Evolutionary conservation across 768 basidiomycete species (phyloP), one percentile per base, ranked within the genome.

Genomic region (Suillus subalutaceus): DNA sequence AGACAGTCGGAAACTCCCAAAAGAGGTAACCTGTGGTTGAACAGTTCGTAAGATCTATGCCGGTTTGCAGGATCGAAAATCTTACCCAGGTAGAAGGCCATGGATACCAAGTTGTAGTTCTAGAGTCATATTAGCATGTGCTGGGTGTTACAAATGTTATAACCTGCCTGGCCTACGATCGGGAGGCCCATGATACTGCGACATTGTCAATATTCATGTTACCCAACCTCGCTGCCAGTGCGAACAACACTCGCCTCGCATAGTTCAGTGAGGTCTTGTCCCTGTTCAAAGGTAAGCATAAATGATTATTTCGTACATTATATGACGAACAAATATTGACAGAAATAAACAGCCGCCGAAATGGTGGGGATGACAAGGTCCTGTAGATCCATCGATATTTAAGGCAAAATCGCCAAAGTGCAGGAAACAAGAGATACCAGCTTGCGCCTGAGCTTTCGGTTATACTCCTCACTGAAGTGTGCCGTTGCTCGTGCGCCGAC

Each of bases 211-310:
- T 41, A 59, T 32, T 52, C 13, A 37, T 20, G 62, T 43, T 10
- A 35, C 60, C n/a, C 32, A 44, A 10, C 48, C 64, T 64, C 62
- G n/a, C 18, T 5, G n/a, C n/a, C n/a, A n/a, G n/a, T n/a, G 20
- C 30, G 35, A 48, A 30, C 4, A 35, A 6, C 13, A 63, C 73
- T 35, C 67, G 84, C 87, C 86, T 88, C n/a, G 89, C 88, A 79
- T 90, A 90, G 72, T 89, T 89, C 46, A 90, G 72, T 15, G 87
- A 85, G 5, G 88, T 89, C 79, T 90, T 91, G 73, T 90, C 90
- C 65, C 88, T 88, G 65, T 6, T 65, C 60, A 46, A 41, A 46
- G 8, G 4, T 64, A 15, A 53, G 62, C 56, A 50, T 70, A 32
- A 74, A 55, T 13, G 5, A 26, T 55, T 32, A 13, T 12, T 38